These are phyloP conservation scores for Geotrichum candidum DNA, from an alignment of 1,139 yeast genomes.

Conservation along the genomic window DNA sequence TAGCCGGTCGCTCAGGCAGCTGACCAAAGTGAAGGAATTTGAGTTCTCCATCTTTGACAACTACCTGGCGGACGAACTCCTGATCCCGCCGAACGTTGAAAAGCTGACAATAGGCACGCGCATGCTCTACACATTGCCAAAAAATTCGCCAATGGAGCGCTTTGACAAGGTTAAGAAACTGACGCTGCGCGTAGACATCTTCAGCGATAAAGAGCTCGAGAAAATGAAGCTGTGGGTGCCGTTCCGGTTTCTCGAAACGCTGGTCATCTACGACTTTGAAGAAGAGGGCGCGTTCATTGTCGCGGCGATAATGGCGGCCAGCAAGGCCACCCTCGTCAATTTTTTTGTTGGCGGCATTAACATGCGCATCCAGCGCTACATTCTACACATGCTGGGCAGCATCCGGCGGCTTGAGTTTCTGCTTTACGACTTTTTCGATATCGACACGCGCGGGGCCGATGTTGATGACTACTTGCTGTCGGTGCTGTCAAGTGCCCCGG, in stretches of 20 bases:
- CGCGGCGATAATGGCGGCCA: not conserved
- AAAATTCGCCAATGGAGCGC: not conserved
- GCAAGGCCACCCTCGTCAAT: not conserved
- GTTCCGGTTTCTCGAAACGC: not conserved
- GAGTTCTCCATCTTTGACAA: not conserved
- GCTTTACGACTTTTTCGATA: not conserved
- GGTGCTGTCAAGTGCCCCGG: not conserved
- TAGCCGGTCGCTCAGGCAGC: not conserved
- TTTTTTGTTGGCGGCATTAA: not conserved
- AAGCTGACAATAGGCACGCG: not conserved
- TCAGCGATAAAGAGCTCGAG: not conserved
- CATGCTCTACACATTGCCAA: not conserved
- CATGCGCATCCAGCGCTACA: not conserved
- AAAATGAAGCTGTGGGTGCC: not conserved
- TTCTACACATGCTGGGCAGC: not conserved
- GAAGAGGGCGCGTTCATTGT: not conserved
- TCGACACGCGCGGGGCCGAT: not conserved
- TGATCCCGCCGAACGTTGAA: not conserved
- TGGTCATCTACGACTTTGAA: not conserved
- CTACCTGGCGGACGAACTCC: not conserved
- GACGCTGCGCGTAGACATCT: not conserved
- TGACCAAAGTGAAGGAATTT: not conserved
- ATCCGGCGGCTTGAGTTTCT: not conserved
- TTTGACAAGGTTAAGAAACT: not conserved
- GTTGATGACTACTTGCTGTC: not conserved